These are phyloP conservation scores for Telopea speciosissima DNA, from an alignment of 177 flowering plant species.

Conservation along the genomic window DNA sequence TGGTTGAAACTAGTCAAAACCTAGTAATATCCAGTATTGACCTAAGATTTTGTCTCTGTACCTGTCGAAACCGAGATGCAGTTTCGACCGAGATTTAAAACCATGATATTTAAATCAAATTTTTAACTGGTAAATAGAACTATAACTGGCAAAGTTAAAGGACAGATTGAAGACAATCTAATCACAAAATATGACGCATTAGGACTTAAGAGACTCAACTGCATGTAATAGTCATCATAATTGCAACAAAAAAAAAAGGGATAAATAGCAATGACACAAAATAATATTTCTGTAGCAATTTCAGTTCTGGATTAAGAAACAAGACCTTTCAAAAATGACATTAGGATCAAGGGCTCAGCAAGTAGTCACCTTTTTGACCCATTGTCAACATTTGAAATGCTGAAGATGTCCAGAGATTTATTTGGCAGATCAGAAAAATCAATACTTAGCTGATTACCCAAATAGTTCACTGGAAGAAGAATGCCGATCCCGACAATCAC, in stretches of 20 bases:
- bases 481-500: conserved; percentile 53
- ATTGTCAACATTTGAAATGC: conserved; percentile 79
- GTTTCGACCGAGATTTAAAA: too few relatives aligned
- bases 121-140: too few relatives aligned
- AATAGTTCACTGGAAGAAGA: conserved; percentile 78
- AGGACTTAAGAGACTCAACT: background rate
- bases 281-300: background rate
- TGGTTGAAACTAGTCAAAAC: too few relatives aligned
- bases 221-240: background rate
- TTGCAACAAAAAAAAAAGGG: background rate
- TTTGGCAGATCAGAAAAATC: conserved; percentile 60
- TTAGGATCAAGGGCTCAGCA: background rate
- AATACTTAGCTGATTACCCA: conserved; percentile 56
- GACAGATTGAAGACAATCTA: too few relatives aligned
- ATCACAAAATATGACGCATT: background rate
- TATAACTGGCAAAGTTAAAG: too few relatives aligned
- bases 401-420: conserved; percentile 74
- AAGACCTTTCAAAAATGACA: background rate
- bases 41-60: too few relatives aligned
- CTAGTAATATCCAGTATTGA: too few relatives aligned
- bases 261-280: background rate
- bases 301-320: background rate
- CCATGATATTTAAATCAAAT: too few relatives aligned
- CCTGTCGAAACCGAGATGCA: too few relatives aligned
- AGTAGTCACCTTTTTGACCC: conserved; percentile 68